Evolutionary conservation across 179 eudicot genomes (phyloP), one percentile per base, ranked within the genome.

Genomic region (Beta corolliflora): DNA sequence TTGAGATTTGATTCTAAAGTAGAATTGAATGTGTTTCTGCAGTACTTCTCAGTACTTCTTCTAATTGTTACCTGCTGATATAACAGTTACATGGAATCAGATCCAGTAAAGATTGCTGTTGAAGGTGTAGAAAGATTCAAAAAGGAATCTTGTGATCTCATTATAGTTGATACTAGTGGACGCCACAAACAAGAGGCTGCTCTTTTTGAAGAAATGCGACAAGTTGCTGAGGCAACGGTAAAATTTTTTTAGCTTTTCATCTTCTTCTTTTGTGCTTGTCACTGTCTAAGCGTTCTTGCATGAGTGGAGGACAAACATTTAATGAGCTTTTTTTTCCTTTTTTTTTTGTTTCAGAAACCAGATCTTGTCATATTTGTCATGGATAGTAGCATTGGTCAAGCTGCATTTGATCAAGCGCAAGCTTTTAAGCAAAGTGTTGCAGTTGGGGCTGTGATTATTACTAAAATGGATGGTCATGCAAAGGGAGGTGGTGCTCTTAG

Each of bases 401-500:
- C 98, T 75, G 99, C 99, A 56, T 94, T 87, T 85, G 98, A 88
- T 82, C 98, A 96, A 88, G 99, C 98, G 77, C 93, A 86, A 85
- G 99, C 99, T 66, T 96, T 96, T 83, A 94, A 91, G 84, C 99
- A 96, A 83, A 93, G 97, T 88, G 97, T 96, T 85, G 92, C 99
- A 14, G 98, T 96, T 81, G 99, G 99, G 70, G 99, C 99, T 69
- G 99, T 96, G 81, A 96, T 96, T 80, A 83, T 96, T 56, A 96
- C 98, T 71, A 96, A 96, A 81, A 96, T 96, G 99, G 99, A 96
- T 85, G 98, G 99, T 77, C 99, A 94, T 90, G 99, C 97, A 55
- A 97, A 97, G 90, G 99, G 99, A 85, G 99, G 99, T 85, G 98
- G 99, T 88, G 97, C 98, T 78, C 92, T 97, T 84, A 97, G 99